Percentiles rank a stretch among this genome's conserved stretches.
These are phyloP conservation scores for Wickerhamomyces rabaulensis DNA, from an alignment of 805 yeast genomes.

Conservation along the genomic window DNA sequence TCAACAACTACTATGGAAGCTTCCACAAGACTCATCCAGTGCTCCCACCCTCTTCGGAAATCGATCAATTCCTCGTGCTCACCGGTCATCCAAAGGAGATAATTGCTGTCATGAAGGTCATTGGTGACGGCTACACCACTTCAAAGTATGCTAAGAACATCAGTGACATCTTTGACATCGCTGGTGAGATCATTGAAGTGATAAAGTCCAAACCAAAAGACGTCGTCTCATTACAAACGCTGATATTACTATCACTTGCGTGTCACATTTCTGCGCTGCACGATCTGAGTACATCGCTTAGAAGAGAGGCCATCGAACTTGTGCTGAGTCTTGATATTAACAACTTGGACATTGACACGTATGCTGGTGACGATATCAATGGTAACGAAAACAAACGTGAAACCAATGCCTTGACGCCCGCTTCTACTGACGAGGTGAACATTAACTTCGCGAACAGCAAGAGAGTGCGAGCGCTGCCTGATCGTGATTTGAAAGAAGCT, in stretches of 20 bases:
- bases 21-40: conserved; percentile 44
- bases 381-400: conserved; percentile 9
- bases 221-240: conserved; percentile 37
- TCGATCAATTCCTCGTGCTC: conserved; percentile 27
- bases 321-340: conserved; percentile 34
- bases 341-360: conserved; percentile 29
- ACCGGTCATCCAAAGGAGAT: conserved; percentile 36
- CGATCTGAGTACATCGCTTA: conserved; percentile 36
- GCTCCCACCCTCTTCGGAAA: conserved; percentile 35
- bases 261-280: conserved; percentile 50
- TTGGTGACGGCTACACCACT: conserved; percentile 43
- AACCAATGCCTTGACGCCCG: conserved; percentile 6
- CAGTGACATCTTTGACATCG: conserved; percentile 33
- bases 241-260: conserved; percentile 36
- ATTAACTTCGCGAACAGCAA: conserved; percentile 19
- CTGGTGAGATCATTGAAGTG: conserved; percentile 28
- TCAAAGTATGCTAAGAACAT: conserved; percentile 32
- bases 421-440: conserved; percentile 17
- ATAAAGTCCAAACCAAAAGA: conserved; percentile 30
- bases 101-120: conserved; percentile 41
- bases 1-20: conserved; percentile 28
- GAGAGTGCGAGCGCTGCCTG: conserved; percentile 19
- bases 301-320: conserved; percentile 37
- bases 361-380: conserved; percentile 20
- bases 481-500: conserved; percentile 17